Percentiles rank a stretch among this genome's conserved stretches.
Evolutionary conservation across 768 basidiomycete genomes (phyloP).

Genomic region (Tylopilus rubrobrunneus): DNA sequence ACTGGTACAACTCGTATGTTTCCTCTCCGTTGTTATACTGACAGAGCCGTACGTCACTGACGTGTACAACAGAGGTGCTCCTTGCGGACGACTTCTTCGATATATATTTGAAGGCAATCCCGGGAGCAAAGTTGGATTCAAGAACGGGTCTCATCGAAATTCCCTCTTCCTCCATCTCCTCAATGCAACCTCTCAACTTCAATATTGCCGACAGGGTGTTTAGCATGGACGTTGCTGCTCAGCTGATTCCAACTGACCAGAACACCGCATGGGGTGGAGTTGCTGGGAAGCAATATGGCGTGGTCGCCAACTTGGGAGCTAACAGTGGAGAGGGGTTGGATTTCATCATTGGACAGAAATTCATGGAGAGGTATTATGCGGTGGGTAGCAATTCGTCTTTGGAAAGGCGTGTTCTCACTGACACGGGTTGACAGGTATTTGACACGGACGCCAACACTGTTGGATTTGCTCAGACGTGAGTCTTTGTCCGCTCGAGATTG

Average conservation of each 20-base stretch:
- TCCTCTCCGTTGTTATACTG: neutral
- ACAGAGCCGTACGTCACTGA: too few species aligned
- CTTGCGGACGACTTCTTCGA: slow-evolving; percentile 19
- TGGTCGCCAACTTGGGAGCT: neutral
- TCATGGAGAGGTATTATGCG: neutral
- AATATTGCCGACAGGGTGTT: slow-evolving; percentile 3
- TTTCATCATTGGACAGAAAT: neutral
- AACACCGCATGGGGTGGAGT: slow-evolving; percentile 15
- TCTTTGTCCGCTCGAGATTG: neutral
- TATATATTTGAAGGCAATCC: slow-evolving; percentile 11
- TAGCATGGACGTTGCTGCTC: slow-evolving; percentile 17
- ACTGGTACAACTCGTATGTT: slow-evolving; percentile 24
- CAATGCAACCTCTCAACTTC: slow-evolving; percentile 15
- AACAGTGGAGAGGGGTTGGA: neutral
- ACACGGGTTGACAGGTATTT: neutral
- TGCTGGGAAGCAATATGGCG: slow-evolving; percentile 7
- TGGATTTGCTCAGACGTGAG: neutral
- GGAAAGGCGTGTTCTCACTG: neutral
- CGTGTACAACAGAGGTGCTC: slow-evolving; percentile 14
- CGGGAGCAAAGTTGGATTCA: slow-evolving; percentile 6
- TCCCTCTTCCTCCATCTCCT: slow-evolving; percentile 6
- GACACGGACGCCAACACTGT: neutral
- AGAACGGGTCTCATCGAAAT: slow-evolving; percentile 12
- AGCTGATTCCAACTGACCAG: slow-evolving; percentile 14
- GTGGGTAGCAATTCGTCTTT: neutral